Conservation (phyloP, 2,329 filamentous ascomycete genomes). For the Ophiostoma triangulosporum region DNA sequence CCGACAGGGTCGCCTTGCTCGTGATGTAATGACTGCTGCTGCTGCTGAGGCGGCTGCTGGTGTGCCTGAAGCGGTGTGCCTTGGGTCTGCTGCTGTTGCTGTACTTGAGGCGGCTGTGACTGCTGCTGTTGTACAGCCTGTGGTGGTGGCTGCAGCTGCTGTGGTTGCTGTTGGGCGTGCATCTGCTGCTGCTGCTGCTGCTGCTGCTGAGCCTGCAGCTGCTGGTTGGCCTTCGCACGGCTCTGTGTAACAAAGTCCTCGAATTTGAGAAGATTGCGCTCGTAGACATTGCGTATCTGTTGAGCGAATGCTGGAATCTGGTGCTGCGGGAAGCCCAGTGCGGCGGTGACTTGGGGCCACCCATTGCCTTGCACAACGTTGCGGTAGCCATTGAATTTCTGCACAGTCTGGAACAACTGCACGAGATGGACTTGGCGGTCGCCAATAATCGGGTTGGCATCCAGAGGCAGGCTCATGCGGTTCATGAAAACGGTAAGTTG, state of each 20-base stretch:
- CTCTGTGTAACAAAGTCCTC: constrained; percentile 54
- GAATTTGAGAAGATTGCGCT: constrained; percentile 62
- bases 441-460: constrained; percentile 58
- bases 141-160: constrained; percentile 18
- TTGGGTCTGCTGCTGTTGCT: constrained; percentile 12
- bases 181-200: constrained; percentile 28
- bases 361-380: constrained; percentile 53
- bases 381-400: constrained; percentile 65
- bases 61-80: constrained; percentile 3
- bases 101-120: constrained; percentile 22
- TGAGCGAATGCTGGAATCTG: constrained; percentile 53
- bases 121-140: constrained; percentile 22
- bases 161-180: constrained; percentile 26
- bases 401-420: constrained; percentile 63
- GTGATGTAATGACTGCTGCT: not conserved
- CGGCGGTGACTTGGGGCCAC: constrained; percentile 61
- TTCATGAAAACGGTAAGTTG: constrained; percentile 68
- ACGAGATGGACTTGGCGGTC: constrained; percentile 63
- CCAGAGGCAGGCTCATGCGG: constrained; percentile 57
- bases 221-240: constrained; percentile 38
- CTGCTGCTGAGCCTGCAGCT: constrained; percentile 21
- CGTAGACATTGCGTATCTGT: constrained; percentile 61
- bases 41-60: constrained; percentile 5
- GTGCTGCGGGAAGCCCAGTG: constrained; percentile 45
- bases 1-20: constrained; percentile 17